Evolutionary conservation across 2,329 filamentous ascomycete species (phyloP).

Genomic region (Aureobasidium pullulans): DNA sequence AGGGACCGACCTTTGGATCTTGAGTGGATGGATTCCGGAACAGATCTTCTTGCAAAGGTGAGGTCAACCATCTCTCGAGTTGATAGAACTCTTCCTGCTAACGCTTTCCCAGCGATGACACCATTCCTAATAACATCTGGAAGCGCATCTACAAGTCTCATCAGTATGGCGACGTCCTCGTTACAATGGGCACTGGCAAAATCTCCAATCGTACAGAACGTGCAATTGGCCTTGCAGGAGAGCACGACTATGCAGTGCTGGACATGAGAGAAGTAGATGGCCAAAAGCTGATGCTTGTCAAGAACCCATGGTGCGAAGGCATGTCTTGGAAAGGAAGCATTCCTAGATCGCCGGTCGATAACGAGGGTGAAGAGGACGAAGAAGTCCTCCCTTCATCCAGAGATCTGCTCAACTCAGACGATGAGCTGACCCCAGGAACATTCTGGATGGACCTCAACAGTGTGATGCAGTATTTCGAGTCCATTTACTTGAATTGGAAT

Average conservation of each 20-base stretch:
- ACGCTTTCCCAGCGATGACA: conserved; percentile 55
- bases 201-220: conserved; percentile 70
- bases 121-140: conserved; percentile 72
- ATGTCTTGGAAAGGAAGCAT: conserved; percentile 59
- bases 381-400: conserved; percentile 24
- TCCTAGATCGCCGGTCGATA: background rate
- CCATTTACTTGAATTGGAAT: conserved; percentile 96
- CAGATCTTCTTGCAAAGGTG: conserved; percentile 81
- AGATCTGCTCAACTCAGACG: conserved; percentile 30
- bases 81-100: background rate
- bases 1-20: conserved; percentile 83
- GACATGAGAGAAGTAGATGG: conserved; percentile 62
- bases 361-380: conserved; percentile 17
- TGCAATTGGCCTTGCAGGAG: conserved; percentile 71
- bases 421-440: conserved; percentile 55
- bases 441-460: conserved; percentile 92
- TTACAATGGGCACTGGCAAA: conserved; percentile 84
- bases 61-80: conserved; percentile 11
- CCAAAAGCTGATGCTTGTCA: conserved; percentile 67
- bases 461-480: conserved; percentile 86
- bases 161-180: conserved; percentile 68
- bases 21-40: conserved; percentile 95
- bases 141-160: conserved; percentile 66
- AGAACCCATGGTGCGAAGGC: conserved; percentile 92
- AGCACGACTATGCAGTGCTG: conserved; percentile 91